phyloP scores from a whole-genome alignment of 139 green algal genomes.

The Micractinium conductrix region DNA sequence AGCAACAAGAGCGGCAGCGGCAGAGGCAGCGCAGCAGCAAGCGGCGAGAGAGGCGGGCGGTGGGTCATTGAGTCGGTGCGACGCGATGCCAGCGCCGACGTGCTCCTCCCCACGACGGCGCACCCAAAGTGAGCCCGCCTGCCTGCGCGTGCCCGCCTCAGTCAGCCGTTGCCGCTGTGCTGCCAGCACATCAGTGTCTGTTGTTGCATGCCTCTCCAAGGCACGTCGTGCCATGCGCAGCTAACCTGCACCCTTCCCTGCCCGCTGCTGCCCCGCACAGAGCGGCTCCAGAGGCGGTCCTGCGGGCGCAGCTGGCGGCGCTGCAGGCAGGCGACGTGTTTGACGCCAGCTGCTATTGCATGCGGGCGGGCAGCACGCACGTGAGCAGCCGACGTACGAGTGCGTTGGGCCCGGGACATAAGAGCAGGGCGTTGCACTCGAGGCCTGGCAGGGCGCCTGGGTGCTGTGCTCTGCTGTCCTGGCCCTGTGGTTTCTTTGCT shows the following conservation, averaged over 20 bases:
- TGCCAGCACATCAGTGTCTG: too few species aligned
- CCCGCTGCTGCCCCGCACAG: neutral
- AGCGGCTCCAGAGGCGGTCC: conserved; percentile 8
- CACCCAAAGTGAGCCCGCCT: conserved; percentile 24
- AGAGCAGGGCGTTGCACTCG: too few species aligned
- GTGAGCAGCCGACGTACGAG: conserved; percentile 7
- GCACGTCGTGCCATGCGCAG: neutral
- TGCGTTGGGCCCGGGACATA: neutral
- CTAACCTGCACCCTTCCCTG: neutral
- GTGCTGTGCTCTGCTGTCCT: too few species aligned
- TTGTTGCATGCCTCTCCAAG: neutral
- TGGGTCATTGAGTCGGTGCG: conserved; percentile 26
- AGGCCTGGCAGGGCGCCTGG: too few species aligned
- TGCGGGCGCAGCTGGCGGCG: conserved; percentile 30
- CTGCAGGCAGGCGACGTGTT: conserved; percentile 36
- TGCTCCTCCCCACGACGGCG: conserved; percentile 34
- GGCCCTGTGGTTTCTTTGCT: too few species aligned
- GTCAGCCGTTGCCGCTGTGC: too few species aligned
- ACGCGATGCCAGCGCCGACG: neutral
- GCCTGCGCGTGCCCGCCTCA: neutral
- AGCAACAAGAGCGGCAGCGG: neutral
- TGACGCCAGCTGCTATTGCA: conserved; percentile 20
- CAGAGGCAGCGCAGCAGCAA: neutral
- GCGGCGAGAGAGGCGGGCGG: neutral
- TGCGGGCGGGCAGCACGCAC: neutral